Conservation (phyloP, 495 filamentous ascomycete genomes). For the Neurospora sp. region DNA sequence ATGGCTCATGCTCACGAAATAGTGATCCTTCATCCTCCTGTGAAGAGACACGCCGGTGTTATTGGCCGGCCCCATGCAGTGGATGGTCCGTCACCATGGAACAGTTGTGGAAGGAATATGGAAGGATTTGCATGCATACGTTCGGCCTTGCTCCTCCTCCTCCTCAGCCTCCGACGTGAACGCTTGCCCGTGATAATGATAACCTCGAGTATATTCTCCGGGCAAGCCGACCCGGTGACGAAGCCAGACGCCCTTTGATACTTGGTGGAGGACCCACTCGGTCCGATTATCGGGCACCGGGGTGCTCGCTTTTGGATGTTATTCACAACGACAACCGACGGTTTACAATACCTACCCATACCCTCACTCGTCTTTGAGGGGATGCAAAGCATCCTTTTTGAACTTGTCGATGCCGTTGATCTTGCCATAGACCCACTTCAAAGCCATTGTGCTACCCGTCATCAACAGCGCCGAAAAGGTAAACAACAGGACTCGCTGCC, state of each 20-base stretch:
- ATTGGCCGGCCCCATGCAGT: background rate
- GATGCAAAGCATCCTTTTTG: slow-evolving; percentile 19
- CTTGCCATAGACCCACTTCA: slow-evolving; percentile 58
- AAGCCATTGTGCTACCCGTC: slow-evolving; percentile 52
- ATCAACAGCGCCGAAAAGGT: slow-evolving; percentile 57
- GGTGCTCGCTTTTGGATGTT: background rate
- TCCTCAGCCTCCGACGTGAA: background rate
- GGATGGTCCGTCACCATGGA: background rate
- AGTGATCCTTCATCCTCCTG: background rate
- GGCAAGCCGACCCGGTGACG: background rate
- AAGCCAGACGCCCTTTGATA: background rate
- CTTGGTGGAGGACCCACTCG: background rate
- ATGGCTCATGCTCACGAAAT: background rate
- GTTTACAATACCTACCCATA: background rate
- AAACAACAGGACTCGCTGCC: slow-evolving; percentile 59
- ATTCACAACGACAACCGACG: background rate
- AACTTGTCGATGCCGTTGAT: slow-evolving; percentile 54
- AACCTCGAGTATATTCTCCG: background rate
- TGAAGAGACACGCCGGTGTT: background rate
- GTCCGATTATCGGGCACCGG: background rate
- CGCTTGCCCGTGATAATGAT: background rate
- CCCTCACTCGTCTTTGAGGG: slow-evolving; percentile 13
- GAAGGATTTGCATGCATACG: background rate
- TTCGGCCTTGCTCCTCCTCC: background rate
- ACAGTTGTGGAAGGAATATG: background rate